Conservation (phyloP, 768 basidiomycete species). For the Boletus patriciae region DNA sequence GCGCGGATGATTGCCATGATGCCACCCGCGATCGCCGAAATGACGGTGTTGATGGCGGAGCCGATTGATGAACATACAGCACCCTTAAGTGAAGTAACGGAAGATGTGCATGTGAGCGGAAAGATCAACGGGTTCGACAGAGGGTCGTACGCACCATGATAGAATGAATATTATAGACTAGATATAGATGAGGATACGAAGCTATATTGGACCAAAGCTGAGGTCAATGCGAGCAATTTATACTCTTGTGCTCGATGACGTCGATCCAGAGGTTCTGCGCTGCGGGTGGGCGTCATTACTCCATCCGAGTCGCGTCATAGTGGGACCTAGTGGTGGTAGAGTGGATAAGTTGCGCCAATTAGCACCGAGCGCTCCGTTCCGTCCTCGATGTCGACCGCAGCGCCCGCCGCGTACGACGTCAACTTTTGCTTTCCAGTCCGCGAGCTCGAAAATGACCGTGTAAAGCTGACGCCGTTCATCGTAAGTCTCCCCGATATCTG, state of each 20-base stretch:
- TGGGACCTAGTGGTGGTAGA: too few relatives aligned
- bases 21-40: conserved; percentile 57
- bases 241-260: not conserved
- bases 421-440: conserved; percentile 55
- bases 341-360: too few relatives aligned
- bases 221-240: not conserved
- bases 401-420: conserved; percentile 23
- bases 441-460: conserved; percentile 45
- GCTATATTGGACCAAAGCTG: not conserved
- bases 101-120: not conserved
- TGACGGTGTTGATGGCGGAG: conserved; percentile 53
- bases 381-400: not conserved
- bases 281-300: too few relatives aligned
- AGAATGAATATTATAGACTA: not conserved
- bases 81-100: conserved; percentile 47
- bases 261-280: too few relatives aligned
- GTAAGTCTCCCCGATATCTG: conserved; percentile 30
- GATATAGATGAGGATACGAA: not conserved
- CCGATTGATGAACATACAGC: conserved; percentile 66
- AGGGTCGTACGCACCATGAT: conserved; percentile 3
- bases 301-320: too few relatives aligned
- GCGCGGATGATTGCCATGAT: conserved; percentile 52
- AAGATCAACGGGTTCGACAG: not conserved
- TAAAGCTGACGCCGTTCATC: conserved; percentile 53
- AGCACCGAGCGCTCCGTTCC: too few relatives aligned